Evolutionary conservation across 2,329 filamentous ascomycete genomes (phyloP).

Genomic region (Epichloe coenophiala): DNA sequence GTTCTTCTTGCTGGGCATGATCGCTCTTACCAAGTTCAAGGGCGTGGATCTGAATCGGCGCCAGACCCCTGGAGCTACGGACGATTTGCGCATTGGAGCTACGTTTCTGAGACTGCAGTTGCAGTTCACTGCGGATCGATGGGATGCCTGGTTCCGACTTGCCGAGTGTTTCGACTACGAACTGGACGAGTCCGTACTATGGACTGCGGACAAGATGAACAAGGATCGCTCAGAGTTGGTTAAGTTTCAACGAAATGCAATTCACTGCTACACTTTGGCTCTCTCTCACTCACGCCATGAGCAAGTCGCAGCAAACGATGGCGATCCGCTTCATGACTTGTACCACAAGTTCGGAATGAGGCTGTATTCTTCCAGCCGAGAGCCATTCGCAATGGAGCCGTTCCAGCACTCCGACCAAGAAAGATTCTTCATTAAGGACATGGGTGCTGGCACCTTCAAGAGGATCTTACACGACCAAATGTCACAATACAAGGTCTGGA

Average conservation of each 20-base stretch:
- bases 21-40: conserved; percentile 74
- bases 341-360: conserved; percentile 49
- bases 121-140: conserved; percentile 67
- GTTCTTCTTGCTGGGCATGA: conserved; percentile 85
- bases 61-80: conserved; percentile 63
- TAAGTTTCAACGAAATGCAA: conserved; percentile 62
- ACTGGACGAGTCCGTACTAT: conserved; percentile 73
- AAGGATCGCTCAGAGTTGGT: conserved; percentile 64
- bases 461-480: conserved; percentile 41
- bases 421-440: conserved; percentile 40
- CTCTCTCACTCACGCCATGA: conserved; percentile 39
- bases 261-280: conserved; percentile 62
- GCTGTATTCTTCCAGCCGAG: conserved; percentile 47
- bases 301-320: conserved; percentile 30
- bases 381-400: conserved; percentile 50
- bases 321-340: conserved; percentile 42
- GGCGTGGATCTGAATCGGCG: conserved; percentile 57
- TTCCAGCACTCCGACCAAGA: conserved; percentile 44
- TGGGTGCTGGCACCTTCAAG: conserved; percentile 37
- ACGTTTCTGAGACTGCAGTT: conserved; percentile 70
- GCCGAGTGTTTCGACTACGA: conserved; percentile 82
- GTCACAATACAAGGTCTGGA: conserved; percentile 48
- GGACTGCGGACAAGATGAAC: conserved; percentile 86
- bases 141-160: conserved; percentile 84
- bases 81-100: conserved; percentile 71